Conservation (phyloP, 257 asterid species). For the Ilex aquifolium region DNA sequence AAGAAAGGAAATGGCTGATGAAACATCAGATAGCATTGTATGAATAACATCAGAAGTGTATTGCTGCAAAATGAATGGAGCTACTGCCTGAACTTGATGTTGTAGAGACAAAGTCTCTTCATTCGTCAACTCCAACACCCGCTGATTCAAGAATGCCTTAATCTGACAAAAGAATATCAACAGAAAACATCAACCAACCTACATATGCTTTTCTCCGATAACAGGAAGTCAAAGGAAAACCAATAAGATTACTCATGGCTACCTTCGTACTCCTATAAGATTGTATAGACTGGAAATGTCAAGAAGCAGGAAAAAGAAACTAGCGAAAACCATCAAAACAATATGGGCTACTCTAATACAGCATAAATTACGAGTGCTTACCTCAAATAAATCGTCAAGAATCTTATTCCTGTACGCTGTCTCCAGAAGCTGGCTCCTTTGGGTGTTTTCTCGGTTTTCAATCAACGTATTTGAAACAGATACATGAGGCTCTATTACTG, state of each 20-base stretch:
- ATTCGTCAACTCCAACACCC: constrained; percentile 71
- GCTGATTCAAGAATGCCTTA: constrained; percentile 84
- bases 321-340: no score
- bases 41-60: constrained; percentile 64
- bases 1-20: constrained; percentile 62
- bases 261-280: no score
- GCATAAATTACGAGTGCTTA: constrained; percentile 6
- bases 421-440: constrained; percentile 85
- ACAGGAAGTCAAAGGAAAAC: background rate
- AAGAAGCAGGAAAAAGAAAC: no score
- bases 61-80: constrained; percentile 90
- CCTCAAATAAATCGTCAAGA: constrained; percentile 97
- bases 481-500: constrained; percentile 24
- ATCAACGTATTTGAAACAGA: constrained; percentile 20
- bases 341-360: no score
- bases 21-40: constrained; percentile 60
- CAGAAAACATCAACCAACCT: background rate
- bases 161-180: constrained; percentile 41
- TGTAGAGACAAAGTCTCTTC: constrained; percentile 80
- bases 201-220: no score
- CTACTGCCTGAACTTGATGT: constrained; percentile 94
- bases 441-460: constrained; percentile 31
- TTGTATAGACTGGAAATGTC: no score
- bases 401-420: constrained; percentile 88
- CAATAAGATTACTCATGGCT: no score